These are phyloP conservation scores for Penicillium steckii DNA, from an alignment of 495 filamentous ascomycete species.

Conservation along the genomic window DNA sequence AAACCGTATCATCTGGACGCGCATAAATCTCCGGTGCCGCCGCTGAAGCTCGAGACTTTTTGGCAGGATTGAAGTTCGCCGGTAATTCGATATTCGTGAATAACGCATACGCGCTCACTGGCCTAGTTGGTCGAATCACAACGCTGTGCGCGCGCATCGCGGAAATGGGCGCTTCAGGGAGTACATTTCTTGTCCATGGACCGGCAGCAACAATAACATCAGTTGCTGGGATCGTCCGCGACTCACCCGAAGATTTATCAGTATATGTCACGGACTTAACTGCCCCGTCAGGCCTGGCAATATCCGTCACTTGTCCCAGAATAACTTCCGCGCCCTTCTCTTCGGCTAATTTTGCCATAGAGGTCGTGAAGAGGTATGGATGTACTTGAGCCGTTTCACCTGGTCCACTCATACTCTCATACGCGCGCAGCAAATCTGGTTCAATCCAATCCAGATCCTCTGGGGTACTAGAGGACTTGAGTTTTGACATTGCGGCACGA, in stretches of 20 bases:
- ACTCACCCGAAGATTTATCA: slow-evolving; percentile 58
- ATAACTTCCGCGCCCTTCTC: slow-evolving; percentile 73
- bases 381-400: slow-evolving; percentile 90
- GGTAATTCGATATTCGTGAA: slow-evolving; percentile 89
- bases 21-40: slow-evolving; percentile 93
- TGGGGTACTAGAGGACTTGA: slow-evolving; percentile 65
- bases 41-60: slow-evolving; percentile 53
- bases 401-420: slow-evolving; percentile 80
- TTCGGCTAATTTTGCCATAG: slow-evolving; percentile 77
- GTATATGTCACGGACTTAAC: slow-evolving; percentile 75
- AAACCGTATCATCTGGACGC: slow-evolving; percentile 82
- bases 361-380: slow-evolving; percentile 86
- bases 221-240: slow-evolving; percentile 67
- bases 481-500: slow-evolving; percentile 54
- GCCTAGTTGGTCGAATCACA: slow-evolving; percentile 68
- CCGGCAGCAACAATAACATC: slow-evolving; percentile 84
- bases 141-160: slow-evolving; percentile 88
- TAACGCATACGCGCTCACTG: slow-evolving; percentile 82
- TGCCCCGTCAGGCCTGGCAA: slow-evolving; percentile 50
- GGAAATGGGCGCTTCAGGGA: slow-evolving; percentile 74
- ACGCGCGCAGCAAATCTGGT: slow-evolving; percentile 60
- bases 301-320: slow-evolving; percentile 62
- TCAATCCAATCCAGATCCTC: slow-evolving; percentile 86
- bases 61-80: slow-evolving; percentile 49
- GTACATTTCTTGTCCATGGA: slow-evolving; percentile 79